Base-by-base conservation (phyloP, 2,329 filamentous ascomycete genomes). In the Diaporthe amygdali region DNA sequence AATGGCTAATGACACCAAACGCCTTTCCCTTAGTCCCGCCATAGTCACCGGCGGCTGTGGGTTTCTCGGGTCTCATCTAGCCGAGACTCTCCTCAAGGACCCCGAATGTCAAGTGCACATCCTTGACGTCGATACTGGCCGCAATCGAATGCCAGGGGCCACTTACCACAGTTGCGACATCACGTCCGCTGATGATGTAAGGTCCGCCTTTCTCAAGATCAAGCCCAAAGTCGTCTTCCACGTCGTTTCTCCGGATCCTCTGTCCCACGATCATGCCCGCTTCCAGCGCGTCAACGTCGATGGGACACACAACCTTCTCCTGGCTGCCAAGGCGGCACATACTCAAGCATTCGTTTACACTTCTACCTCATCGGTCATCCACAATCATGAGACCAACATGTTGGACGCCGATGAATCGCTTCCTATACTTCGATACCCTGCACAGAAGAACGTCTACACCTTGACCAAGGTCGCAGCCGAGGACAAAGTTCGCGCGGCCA, bases 341-440 rank as follows among this genome's bases (percentile, higher is more conserved):
- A 74, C 75, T 14, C 73, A 71, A 41, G 73, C 74, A 34, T 75
- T 76, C 49, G 44, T 75, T 67, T 72, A 76, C 64, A 75, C 73
- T 5, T 72, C 71, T 22, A 73, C 72, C 5, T 75, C 73, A 14
- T 75, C 74, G 12, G 70, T 74, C n/a, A 71, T 76, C 27, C 75
- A 75, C 56, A 72, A 75, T 39, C 73, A 75, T 55, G 30, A 69
- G 2, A 61, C 34, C 49, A 70, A 75, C 55, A 64, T 75, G 5
- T 4, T 71, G 8, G 59, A 70, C 51, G 74, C 73, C 27, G 73
- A 75, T 47, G 75, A 76, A 46, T 73, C 64, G 2, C 68, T 73
- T 15, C 61, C 46, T 12, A 52, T 52, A 3, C 46, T 66, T 17
- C 61, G 46, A 34, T 49, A 34, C 20, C 61, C 30, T 5, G 61